A percentile compares a stretch with the other conserved stretches of the same genome.
phyloP scores from a whole-genome alignment of 345 rosid genomes.

The Populus alba region DNA sequence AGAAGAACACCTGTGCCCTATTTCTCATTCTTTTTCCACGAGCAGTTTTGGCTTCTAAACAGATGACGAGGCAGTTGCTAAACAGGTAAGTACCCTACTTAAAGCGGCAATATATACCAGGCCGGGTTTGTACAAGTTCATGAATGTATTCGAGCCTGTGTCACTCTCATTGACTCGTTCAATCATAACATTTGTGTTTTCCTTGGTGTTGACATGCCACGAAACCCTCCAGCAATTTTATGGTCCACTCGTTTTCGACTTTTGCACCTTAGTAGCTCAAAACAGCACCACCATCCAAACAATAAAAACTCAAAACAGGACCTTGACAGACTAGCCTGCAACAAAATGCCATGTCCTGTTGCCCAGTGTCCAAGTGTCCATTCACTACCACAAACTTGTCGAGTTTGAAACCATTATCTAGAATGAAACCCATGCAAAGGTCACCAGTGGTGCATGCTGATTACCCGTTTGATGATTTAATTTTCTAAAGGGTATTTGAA shows the following conservation, averaged over 20 bases:
- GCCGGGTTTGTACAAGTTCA: too few species aligned
- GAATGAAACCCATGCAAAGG: neutral
- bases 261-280: neutral
- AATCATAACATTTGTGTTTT: neutral
- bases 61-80: too few species aligned
- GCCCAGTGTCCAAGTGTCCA: neutral
- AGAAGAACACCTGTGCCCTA: neutral
- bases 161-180: neutral
- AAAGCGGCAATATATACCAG: too few species aligned
- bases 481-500: neutral
- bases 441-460: neutral
- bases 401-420: neutral
- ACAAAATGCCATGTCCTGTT: neutral
- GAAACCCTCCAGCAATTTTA: neutral
- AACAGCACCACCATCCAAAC: neutral
- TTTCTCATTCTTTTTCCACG: neutral
- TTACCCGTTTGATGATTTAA: neutral
- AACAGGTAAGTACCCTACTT: slow-evolving; percentile 4
- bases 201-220: neutral
- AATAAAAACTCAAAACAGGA: neutral
- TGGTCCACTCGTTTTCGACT: slow-evolving; percentile 19
- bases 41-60: neutral
- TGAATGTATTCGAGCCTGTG: neutral
- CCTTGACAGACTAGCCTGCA: neutral
- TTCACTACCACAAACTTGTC: neutral